Base-by-base conservation (phyloP, 2,329 filamentous ascomycete genomes). In the Sarocladium oryzae region DNA sequence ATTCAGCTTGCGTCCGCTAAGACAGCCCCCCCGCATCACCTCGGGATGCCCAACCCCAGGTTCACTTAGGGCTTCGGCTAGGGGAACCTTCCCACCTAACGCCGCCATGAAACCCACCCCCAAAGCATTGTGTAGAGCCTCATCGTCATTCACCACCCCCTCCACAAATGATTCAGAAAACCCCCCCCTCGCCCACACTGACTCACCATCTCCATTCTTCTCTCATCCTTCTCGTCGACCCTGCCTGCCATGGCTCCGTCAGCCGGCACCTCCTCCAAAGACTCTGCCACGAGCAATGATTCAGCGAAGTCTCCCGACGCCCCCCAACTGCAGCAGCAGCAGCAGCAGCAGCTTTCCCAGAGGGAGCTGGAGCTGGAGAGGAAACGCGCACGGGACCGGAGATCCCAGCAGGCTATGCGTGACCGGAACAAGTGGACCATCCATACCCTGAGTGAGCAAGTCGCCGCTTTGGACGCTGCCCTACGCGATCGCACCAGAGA, bases 331-430 rank as follows among this genome's bases (percentile, higher is more conserved):
- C 26, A 4, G 3, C n/a, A 6, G 6, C 9, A 32, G 16, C 20
- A 26, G 10, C 40, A 45, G 40, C 21, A 45, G 21, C 40, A 48
- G 43, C 16, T 33, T 4, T 45, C 52, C 2, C 50, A 56, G 15
- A 52, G 56, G 37, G 56, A 60, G 4, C 11, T 58, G 8, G 62
- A 64, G 49, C 53, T 64, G 23, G 60, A 62, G 50, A 58, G 61
- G 37, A 66, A 66, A 52, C 58, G 62, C 20, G 63, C 63, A 2
- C 54, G 62, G 20, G 63, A 66, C 50, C 61, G 62, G 40, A 63
- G 62, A 51, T 63, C 61, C 1, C 63, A 65, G 54, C 63, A 66
- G 57, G 62, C 62, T 15, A 66, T 66, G 63, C 59, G 62, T 5
- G 61, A 66, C 52, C 60, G 62, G 11, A 64, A 62, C 36, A 63